Percentiles rank a stretch among this genome's conserved stretches.
These are phyloP conservation scores for Botryotinia convoluta DNA, from an alignment of 2,329 filamentous ascomycete genomes.

Conservation along the genomic window DNA sequence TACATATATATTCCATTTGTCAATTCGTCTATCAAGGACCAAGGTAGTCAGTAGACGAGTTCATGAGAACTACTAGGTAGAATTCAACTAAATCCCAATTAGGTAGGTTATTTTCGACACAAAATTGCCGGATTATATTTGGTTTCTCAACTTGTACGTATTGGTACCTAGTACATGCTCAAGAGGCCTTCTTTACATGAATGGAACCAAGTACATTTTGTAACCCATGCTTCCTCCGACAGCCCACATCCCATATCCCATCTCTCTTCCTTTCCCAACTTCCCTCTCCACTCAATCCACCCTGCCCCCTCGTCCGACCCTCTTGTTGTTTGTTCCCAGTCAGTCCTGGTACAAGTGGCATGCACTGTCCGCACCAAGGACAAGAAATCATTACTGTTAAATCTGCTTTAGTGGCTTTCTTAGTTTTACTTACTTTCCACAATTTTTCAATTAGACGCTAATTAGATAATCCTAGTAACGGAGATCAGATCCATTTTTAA, in stretches of 20 bases:
- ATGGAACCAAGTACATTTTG: neutral
- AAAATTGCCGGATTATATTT: neutral
- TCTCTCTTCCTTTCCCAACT: neutral
- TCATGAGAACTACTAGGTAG: neutral
- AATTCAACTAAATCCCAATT: neutral
- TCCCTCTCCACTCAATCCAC: conserved; percentile 1
- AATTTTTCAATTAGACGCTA: neutral
- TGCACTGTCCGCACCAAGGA: conserved; percentile 8
- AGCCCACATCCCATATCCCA: conserved; percentile 7
- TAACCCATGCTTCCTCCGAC: conserved; percentile 3
- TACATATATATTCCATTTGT: neutral
- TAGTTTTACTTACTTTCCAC: neutral
- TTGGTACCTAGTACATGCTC: neutral
- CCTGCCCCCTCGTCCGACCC: neutral
- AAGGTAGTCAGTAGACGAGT: neutral
- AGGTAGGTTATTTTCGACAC: neutral
- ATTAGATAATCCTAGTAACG: neutral
- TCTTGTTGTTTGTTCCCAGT: neutral
- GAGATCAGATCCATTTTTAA: neutral
- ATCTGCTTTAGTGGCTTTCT: neutral
- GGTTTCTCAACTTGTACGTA: neutral
- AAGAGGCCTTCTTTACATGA: neutral
- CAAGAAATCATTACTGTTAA: neutral
- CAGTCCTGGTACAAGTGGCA: neutral
- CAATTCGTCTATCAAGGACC: neutral